These are phyloP conservation scores for Lactarius deliciosus DNA, from an alignment of 768 basidiomycete genomes.

Conservation along the genomic window DNA sequence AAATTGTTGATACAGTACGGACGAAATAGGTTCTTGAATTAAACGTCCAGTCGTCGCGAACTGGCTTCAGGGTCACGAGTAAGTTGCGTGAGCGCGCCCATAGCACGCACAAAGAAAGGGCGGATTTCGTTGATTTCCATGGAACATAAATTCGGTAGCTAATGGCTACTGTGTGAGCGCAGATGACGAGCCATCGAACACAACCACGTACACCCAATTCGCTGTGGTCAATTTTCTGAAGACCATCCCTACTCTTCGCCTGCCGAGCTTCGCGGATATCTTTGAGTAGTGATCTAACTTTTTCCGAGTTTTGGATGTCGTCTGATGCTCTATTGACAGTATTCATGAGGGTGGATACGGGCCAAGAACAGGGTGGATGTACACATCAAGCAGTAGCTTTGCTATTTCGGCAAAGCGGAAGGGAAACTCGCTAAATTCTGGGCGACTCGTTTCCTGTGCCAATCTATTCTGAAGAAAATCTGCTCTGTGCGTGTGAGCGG, in stretches of 20 bases:
- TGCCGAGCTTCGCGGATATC: constrained; percentile 96
- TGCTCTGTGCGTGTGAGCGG: constrained; percentile 35
- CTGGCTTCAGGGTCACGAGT: constrained; percentile 31
- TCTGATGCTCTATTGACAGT: constrained; percentile 72
- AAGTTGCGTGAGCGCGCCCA: constrained; percentile 69
- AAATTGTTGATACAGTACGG: not conserved
- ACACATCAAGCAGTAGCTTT: constrained; percentile 94
- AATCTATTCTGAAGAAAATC: constrained; percentile 80
- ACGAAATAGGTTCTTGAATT: not conserved
- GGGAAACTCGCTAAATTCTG: constrained; percentile 76
- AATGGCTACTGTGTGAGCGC: constrained; percentile 7
- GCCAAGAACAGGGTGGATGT: constrained; percentile 35
- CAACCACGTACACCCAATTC: constrained; percentile 65
- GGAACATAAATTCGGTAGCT: constrained; percentile 83
- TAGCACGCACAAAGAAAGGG: constrained; percentile 82
- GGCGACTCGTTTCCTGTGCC: constrained; percentile 67
- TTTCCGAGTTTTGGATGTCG: constrained; percentile 83
- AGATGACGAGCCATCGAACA: constrained; percentile 4
- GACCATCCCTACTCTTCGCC: constrained; percentile 87
- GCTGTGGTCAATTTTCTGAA: constrained; percentile 75
- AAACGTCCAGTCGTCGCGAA: constrained; percentile 14
- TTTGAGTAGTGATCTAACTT: constrained; percentile 80
- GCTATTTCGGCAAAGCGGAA: constrained; percentile 89
- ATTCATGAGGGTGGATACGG: not conserved
- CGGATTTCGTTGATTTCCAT: constrained; percentile 96